Conservation (phyloP, 2,329 filamentous ascomycete genomes). For the Diplodia seriata region DNA sequence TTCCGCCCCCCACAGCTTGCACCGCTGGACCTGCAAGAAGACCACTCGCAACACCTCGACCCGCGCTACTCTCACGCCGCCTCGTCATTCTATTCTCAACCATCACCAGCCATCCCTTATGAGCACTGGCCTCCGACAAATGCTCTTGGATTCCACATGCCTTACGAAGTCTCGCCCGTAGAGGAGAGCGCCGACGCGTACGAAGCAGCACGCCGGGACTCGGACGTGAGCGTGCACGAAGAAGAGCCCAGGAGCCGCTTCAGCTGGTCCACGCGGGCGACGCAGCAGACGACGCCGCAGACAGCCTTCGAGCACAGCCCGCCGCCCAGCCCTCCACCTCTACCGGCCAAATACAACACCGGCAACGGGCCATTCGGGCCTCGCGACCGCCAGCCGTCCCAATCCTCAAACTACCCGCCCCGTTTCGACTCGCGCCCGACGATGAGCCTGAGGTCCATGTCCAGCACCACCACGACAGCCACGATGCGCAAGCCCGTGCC, state of each 20-base stretch:
- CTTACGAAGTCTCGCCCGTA: conserved; percentile 30
- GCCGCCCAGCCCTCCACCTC: conserved; percentile 50
- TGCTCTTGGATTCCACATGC: conserved; percentile 32
- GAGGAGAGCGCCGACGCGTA: conserved; percentile 24
- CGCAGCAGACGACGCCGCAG: conserved; percentile 45
- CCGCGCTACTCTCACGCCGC: conserved; percentile 42
- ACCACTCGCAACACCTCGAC: conserved; percentile 57
- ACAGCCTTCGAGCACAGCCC: conserved; percentile 51
- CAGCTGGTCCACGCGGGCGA: conserved; percentile 52
- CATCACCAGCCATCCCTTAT: conserved; percentile 49
- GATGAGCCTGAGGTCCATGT: conserved; percentile 33
- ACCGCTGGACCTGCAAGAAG: not conserved
- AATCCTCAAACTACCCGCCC: conserved; percentile 28
- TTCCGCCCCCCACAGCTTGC: conserved; percentile 18
- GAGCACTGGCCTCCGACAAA: conserved; percentile 21
- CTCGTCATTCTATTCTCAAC: conserved; percentile 69
- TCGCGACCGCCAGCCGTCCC: conserved; percentile 23
- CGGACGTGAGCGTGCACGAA: conserved; percentile 26
- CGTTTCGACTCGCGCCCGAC: conserved; percentile 42
- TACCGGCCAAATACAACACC: conserved; percentile 39
- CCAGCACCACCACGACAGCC: conserved; percentile 37
- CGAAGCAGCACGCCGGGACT: not conserved
- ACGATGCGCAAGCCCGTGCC: conserved; percentile 41
- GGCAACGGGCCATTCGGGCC: conserved; percentile 1
- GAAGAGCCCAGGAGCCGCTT: conserved; percentile 46